Conservation (phyloP, 352 stramenopile genomes). For the Globisporangium acanthophoron region DNA sequence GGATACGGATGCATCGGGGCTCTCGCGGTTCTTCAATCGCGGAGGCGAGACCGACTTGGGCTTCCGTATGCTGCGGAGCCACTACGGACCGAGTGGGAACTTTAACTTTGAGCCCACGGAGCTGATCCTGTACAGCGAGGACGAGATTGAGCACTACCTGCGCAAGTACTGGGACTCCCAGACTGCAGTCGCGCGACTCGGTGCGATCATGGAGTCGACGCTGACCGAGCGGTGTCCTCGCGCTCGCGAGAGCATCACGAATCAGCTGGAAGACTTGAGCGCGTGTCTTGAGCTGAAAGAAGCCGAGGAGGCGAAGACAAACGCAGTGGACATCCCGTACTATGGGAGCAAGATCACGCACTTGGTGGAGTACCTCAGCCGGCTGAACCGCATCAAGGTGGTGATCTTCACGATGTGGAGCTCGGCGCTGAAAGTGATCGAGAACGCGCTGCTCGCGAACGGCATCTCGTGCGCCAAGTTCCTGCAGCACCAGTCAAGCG, state of each 20-base stretch:
- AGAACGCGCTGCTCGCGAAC: conserved; percentile 47
- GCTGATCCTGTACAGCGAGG: conserved; percentile 49
- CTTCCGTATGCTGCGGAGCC: conserved; percentile 65
- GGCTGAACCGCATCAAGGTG: conserved; percentile 48
- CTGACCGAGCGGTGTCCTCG: conserved; percentile 56
- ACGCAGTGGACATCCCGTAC: conserved; percentile 18
- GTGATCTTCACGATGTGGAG: conserved; percentile 86
- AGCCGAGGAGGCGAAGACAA: conserved; percentile 12
- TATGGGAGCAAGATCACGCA: conserved; percentile 75
- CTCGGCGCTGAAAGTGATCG: conserved; percentile 51
- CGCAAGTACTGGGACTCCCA: conserved; percentile 47
- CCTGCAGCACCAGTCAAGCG: conserved; percentile 68
- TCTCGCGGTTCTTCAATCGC: conserved; percentile 42
- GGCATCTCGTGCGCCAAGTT: conserved; percentile 65
- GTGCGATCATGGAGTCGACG: conserved; percentile 50
- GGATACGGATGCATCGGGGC: conserved; percentile 31
- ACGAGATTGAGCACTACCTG: conserved; percentile 68
- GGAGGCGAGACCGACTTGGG: conserved; percentile 43
- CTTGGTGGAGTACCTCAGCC: conserved; percentile 59
- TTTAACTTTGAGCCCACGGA: conserved; percentile 46
- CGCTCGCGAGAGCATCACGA: conserved; percentile 32
- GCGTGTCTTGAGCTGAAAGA: conserved; percentile 46
- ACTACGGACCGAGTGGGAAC: conserved; percentile 32
- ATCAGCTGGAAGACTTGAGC: conserved; percentile 40
- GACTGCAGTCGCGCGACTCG: conserved; percentile 31